Percentiles rank a stretch among this genome's conserved stretches.
These are phyloP conservation scores for Populus trichocarpa DNA, from an alignment of 441 rosid species.

Conservation along the genomic window DNA sequence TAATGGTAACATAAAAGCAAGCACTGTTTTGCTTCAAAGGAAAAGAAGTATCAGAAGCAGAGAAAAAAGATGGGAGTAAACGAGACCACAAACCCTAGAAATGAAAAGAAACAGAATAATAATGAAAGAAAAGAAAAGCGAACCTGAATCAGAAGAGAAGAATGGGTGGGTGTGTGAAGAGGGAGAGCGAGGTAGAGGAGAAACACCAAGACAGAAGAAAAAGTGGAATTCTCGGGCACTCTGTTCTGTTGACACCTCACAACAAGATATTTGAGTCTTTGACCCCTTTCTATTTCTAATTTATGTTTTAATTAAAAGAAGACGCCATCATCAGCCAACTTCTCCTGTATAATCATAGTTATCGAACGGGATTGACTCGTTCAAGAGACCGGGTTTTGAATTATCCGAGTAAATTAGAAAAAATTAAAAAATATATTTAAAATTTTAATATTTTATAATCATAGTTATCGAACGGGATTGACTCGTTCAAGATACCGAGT, in stretches of 20 bases:
- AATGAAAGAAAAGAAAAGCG: not conserved
- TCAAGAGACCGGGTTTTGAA: too few species aligned
- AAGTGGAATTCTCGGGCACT: not conserved
- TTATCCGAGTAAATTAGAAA: too few species aligned
- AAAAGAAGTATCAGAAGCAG: not conserved
- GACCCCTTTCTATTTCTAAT: too few species aligned
- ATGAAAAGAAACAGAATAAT: not conserved
- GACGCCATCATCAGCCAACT: not conserved
- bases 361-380: too few species aligned
- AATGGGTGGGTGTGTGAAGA: not conserved
- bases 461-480: too few species aligned
- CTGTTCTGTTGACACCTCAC: not conserved
- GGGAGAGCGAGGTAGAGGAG: too few species aligned
- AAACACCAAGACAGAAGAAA: not conserved
- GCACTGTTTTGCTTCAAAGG: not conserved
- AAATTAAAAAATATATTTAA: too few species aligned
- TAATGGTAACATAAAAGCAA: not conserved
- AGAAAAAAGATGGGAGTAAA: not conserved
- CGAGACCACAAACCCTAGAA: not conserved
- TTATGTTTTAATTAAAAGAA: too few species aligned
- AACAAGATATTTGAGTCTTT: not conserved
- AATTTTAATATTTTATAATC: too few species aligned
- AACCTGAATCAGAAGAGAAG: not conserved
- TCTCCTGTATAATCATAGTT: too few species aligned
- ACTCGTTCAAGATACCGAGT: too few species aligned